phyloP scores from a whole-genome alignment of 2,329 filamentous ascomycete genomes.

The Colletotrichum zoysiae region DNA sequence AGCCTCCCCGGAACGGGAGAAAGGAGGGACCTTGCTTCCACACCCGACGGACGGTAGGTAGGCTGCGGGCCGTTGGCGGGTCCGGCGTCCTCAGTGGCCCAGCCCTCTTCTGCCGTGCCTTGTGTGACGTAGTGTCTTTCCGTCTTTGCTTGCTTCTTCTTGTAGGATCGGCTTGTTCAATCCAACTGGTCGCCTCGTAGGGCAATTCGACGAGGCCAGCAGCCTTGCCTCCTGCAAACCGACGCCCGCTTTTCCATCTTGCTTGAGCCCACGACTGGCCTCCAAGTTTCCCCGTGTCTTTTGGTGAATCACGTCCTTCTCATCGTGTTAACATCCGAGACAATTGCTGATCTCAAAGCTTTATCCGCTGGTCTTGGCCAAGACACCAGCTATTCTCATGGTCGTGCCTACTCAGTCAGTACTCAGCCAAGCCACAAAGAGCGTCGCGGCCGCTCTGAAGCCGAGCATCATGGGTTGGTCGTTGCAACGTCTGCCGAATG shows the following conservation, averaged over 20 bases:
- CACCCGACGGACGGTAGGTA: not conserved
- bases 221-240: not conserved
- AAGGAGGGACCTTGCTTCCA: constrained; percentile 9
- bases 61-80: constrained; percentile 5
- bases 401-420: constrained; percentile 23
- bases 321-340: constrained; percentile 14
- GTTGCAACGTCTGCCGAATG: constrained; percentile 41
- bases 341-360: not conserved
- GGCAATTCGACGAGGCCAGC: not conserved
- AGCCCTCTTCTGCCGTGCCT: not conserved
- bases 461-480: constrained; percentile 19
- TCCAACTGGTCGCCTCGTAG: constrained; percentile 33
- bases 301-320: constrained; percentile 8
- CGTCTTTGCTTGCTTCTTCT: constrained; percentile 15
- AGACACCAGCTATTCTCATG: constrained; percentile 22
- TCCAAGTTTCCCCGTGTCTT: not conserved
- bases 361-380: constrained; percentile 26
- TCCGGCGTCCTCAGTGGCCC: constrained; percentile 16
- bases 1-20: constrained; percentile 12
- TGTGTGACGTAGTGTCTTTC: not conserved
- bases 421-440: constrained; percentile 43
- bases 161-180: constrained; percentile 7
- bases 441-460: constrained; percentile 13
- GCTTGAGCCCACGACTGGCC: not conserved
- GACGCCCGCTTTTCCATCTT: not conserved